Evolutionary conservation across 2,329 filamentous ascomycete species (phyloP).

Genomic region (Tolypocladium pustulatum): DNA sequence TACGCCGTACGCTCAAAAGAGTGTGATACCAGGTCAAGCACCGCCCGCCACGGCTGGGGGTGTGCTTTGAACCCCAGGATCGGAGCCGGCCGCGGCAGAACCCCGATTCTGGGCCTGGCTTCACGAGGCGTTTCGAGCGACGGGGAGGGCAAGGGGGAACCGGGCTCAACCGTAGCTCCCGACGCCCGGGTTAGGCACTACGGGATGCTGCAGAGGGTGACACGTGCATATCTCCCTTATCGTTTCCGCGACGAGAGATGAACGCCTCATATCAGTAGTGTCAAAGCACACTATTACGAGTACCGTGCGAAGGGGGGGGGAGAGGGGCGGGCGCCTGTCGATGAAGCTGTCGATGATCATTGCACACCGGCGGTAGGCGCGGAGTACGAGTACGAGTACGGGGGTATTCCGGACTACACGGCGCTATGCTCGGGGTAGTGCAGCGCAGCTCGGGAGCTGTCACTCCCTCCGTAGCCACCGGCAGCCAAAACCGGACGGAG

Average conservation of each 20-base stretch:
- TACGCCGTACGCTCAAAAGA: not conserved
- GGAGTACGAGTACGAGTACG: not conserved
- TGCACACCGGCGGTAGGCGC: not conserved
- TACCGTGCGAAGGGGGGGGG: not conserved
- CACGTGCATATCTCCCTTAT: not conserved
- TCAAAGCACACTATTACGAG: not conserved
- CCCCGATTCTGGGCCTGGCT: not conserved
- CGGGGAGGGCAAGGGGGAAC: not conserved
- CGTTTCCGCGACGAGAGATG: not conserved
- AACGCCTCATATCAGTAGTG: not conserved
- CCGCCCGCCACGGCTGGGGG: not conserved
- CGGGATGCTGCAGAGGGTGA: not conserved
- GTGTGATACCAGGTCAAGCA: not conserved
- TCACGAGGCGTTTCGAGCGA: not conserved
- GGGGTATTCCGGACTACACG: not conserved
- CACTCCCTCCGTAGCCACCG: not conserved
- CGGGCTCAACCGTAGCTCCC: not conserved
- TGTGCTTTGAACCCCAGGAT: not conserved
- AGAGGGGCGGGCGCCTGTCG: not conserved
- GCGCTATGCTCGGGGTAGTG: not conserved
- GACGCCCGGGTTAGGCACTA: not conserved
- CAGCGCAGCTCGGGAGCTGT: not conserved
- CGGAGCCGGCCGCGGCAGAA: not conserved
- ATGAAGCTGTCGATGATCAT: not conserved
- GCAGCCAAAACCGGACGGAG: not conserved